These are phyloP conservation scores for Gynochthodes officinalis DNA, from an alignment of 257 asterid species.

Conservation along the genomic window DNA sequence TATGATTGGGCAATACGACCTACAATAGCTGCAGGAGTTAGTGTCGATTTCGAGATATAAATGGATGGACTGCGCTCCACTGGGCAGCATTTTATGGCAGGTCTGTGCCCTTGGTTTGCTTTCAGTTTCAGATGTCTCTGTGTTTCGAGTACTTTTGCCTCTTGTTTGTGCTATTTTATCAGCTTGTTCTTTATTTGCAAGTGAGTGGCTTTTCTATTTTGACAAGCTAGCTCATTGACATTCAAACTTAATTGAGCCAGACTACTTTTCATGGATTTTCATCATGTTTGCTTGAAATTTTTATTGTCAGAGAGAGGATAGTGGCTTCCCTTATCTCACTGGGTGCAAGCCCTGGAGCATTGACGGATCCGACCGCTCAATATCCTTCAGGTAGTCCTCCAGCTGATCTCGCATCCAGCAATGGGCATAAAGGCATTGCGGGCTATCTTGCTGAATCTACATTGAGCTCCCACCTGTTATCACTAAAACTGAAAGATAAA, in stretches of 20 bases:
- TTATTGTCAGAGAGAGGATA: slow-evolving; percentile 58
- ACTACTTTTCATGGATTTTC: slow-evolving; percentile 17
- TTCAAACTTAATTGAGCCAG: slow-evolving; percentile 12
- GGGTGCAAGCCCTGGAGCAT: slow-evolving; percentile 70
- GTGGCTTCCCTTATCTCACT: slow-evolving; percentile 73
- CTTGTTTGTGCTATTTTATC: neutral
- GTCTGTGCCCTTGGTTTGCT: slow-evolving; percentile 28
- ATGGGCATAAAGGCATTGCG: slow-evolving; percentile 93
- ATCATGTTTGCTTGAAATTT: slow-evolving; percentile 6
- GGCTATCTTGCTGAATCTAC: slow-evolving; percentile 83
- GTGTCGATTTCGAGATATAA: slow-evolving; percentile 78
- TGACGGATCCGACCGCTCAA: slow-evolving; percentile 79
- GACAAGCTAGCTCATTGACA: slow-evolving; percentile 12
- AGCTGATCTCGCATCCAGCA: slow-evolving; percentile 80
- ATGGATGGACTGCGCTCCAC: slow-evolving; percentile 97
- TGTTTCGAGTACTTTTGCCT: neutral
- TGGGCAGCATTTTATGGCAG: slow-evolving; percentile 97
- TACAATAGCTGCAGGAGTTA: slow-evolving; percentile 73
- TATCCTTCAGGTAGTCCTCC: slow-evolving; percentile 69
- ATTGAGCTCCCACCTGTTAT: slow-evolving; percentile 57
- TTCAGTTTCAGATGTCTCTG: neutral
- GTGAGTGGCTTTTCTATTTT: neutral
- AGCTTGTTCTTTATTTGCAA: neutral
- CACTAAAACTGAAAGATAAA: slow-evolving; percentile 57
- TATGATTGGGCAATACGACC: slow-evolving; percentile 89